These are phyloP conservation scores for Hirschioporus abietinus DNA, from an alignment of 768 basidiomycete species.

Conservation along the genomic window DNA sequence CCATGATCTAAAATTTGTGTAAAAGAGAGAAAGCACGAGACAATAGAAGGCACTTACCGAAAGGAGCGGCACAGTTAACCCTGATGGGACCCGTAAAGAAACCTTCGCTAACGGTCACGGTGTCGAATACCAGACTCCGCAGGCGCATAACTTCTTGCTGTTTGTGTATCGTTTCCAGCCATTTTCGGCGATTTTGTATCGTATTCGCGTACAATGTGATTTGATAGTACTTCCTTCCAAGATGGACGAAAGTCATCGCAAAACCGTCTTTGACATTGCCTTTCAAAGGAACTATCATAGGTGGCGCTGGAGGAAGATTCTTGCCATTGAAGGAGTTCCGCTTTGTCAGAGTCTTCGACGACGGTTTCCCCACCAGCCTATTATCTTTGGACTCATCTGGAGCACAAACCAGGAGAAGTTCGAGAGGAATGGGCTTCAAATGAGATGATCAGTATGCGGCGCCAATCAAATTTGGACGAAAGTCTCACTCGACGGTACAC, in stretches of 20 bases:
- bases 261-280: conserved; percentile 77
- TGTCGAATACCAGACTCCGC: conserved; percentile 82
- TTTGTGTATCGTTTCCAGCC: conserved; percentile 88
- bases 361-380: conserved; percentile 15
- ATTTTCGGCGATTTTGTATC: conserved; percentile 80
- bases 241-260: conserved; percentile 88
- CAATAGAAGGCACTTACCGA: conserved; percentile 52
- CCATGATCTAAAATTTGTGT: conserved; percentile 55
- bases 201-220: conserved; percentile 90
- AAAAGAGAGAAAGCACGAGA: background rate
- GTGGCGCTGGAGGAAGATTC: conserved; percentile 37
- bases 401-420: conserved; percentile 78
- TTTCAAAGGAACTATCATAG: conserved; percentile 39
- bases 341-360: conserved; percentile 35
- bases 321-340: conserved; percentile 37
- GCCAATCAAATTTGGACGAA: background rate
- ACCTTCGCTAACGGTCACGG: conserved; percentile 75
- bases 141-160: conserved; percentile 85
- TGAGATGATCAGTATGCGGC: conserved; percentile 1
- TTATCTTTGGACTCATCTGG: conserved; percentile 48
- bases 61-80: conserved; percentile 88
- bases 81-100: conserved; percentile 83
- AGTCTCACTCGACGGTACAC: conserved; percentile 83
- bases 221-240: conserved; percentile 89
- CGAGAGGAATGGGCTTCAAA: conserved; percentile 89